A percentile compares a stretch with the other conserved stretches of the same genome.
These are phyloP conservation scores for Blastobotrys arbuscula DNA, from an alignment of 1,139 yeast species.

Conservation along the genomic window DNA sequence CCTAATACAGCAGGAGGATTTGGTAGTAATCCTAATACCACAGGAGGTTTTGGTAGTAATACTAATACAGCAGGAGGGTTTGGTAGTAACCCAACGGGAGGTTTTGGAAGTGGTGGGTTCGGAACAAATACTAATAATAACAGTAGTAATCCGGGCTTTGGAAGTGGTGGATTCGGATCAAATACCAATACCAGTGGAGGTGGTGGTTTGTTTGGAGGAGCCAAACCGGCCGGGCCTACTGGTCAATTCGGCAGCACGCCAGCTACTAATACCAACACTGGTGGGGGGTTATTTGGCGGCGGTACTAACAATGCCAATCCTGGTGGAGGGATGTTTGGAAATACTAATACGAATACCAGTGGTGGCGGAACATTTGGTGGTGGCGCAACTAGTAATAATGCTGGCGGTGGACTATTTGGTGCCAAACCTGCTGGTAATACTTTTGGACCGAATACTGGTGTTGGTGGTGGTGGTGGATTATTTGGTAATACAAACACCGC, in stretches of 20 bases:
- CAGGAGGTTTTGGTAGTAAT: conserved; percentile 4
- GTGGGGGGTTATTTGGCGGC: conserved; percentile 28
- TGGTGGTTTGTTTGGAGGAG: conserved; percentile 21
- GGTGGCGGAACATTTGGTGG: conserved; percentile 17
- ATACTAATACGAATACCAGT: conserved; percentile 8
- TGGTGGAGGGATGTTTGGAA: conserved; percentile 28
- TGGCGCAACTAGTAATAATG: not conserved
- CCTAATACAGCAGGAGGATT: conserved; percentile 3
- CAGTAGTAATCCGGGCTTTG: conserved; percentile 17
- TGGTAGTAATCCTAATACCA: not conserved
- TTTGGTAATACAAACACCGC: conserved; percentile 33
- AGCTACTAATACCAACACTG: conserved; percentile 11
- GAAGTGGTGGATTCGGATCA: conserved; percentile 27
- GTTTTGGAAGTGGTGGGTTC: not conserved
- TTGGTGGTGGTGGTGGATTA: conserved; percentile 40
- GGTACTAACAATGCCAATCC: conserved; percentile 17
- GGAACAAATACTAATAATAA: not conserved
- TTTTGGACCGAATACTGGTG: conserved; percentile 22
- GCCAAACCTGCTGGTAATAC: conserved; percentile 9
- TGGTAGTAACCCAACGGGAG: conserved; percentile 12
- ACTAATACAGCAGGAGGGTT: conserved; percentile 6
- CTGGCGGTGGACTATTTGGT: conserved; percentile 21
- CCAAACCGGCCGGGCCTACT: conserved; percentile 12
- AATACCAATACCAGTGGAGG: conserved; percentile 11
- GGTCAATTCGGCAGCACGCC: conserved; percentile 30